Base-by-base conservation (phyloP, 2,329 filamentous ascomycete genomes). In the Pseudogymnoascus sp. region DNA sequence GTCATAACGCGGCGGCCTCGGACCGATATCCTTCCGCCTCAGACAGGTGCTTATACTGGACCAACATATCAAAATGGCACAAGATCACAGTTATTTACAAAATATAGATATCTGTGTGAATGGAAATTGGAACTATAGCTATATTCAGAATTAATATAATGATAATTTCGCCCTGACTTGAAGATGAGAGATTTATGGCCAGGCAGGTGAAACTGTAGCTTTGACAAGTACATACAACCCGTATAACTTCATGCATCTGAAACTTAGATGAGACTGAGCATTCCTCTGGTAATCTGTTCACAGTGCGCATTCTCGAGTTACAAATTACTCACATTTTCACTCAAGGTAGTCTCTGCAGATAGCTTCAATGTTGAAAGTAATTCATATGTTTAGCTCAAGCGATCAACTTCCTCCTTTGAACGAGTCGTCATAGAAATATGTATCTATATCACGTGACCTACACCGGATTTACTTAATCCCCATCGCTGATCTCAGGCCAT, bases 381-480 rank as follows among this genome's bases (percentile, higher is more conserved):
- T 20, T 33, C 15, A 33, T 33, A 1, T 53, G 33, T 20, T 14
- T 14, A 33, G 15, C 47, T 20, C 25, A 33, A 53, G 30, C n/a
- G 47, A 53, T 53, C 15, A 53, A 33, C 47, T 53, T 53, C 47
- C 15, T 18, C 2, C 28, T 50, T 53, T n/a, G 28, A 53, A 4
- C 11, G 25, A 20, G 33, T 33, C 25, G 47, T 53, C 47, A 53
- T 53, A 20, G 25, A 53, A 14, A 53, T 18, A 53, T 20, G 33
- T 18, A 6, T 9, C 1, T 18, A 33, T 28, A 28, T 20, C 47
- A 53, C 47, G 47, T 53, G 47, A 53, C 6, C n/a, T 14, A 6
- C 9, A 33, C 9, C 47, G 47, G 47, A 53, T 53, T 53, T 53
- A 53, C 47, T 53, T 53, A 53, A 18, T 53, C 33, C 28, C 47